Evolutionary conservation across 1,284 basidiomycete species (phyloP).

Genomic region (Fistulinella staudtii): DNA sequence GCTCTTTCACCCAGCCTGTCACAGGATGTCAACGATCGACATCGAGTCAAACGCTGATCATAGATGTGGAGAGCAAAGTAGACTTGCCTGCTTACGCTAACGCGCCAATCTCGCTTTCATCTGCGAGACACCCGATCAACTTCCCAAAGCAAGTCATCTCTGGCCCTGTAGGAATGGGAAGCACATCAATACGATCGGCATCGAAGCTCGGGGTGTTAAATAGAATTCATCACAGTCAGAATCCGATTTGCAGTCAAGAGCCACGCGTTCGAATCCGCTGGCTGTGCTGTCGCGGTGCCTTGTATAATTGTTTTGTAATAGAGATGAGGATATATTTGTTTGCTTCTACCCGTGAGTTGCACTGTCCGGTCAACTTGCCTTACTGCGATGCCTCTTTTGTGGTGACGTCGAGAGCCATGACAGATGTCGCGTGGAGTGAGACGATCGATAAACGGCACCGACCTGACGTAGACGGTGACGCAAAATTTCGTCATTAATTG

Average conservation of each 20-base stretch:
- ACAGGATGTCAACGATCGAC: slow-evolving; percentile 12
- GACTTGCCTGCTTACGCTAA: slow-evolving; percentile 8
- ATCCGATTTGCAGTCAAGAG: slow-evolving; percentile 12
- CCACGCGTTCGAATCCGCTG: slow-evolving; percentile 22
- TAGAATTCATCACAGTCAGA: slow-evolving; percentile 18
- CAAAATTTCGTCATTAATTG: neutral
- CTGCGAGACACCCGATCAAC: slow-evolving; percentile 13
- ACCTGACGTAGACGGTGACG: slow-evolving; percentile 1
- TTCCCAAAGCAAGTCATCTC: slow-evolving; percentile 20
- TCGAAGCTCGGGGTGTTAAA: slow-evolving; percentile 22
- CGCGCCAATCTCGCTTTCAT: slow-evolving; percentile 14
- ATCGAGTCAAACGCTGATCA: slow-evolving; percentile 7
- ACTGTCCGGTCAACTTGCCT: slow-evolving; percentile 12
- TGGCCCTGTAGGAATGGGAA: slow-evolving; percentile 16
- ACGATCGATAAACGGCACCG: neutral
- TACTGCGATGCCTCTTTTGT: slow-evolving; percentile 10
- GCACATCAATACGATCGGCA: slow-evolving; percentile 27
- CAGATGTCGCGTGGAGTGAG: neutral
- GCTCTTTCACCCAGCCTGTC: slow-evolving; percentile 5
- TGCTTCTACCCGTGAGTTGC: slow-evolving; percentile 9
- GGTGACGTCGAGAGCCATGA: neutral
- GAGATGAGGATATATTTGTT: slow-evolving; percentile 14
- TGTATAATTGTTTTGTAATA: slow-evolving; percentile 17
- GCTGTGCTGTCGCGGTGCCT: slow-evolving; percentile 22
- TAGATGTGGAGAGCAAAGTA: slow-evolving; percentile 5